Percentiles rank a stretch among this genome's conserved stretches.
Evolutionary conservation across 2,329 filamentous ascomycete species (phyloP).

Genomic region (Capronia epimyces): DNA sequence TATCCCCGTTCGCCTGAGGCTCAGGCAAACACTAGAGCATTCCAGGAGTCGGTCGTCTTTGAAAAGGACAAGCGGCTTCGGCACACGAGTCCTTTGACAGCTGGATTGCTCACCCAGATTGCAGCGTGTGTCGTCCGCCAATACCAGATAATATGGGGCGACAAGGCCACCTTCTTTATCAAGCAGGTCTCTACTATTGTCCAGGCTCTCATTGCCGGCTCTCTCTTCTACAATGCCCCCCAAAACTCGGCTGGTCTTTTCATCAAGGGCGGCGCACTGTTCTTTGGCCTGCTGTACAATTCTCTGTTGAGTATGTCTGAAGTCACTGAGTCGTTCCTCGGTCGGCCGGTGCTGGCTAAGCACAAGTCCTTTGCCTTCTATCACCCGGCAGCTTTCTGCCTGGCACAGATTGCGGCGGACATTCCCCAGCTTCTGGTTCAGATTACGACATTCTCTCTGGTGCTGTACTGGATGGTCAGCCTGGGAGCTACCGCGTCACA

Average conservation of each 20-base stretch:
- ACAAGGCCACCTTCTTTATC: slow-evolving; percentile 59
- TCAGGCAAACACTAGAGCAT: slow-evolving; percentile 48
- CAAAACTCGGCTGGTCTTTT: slow-evolving; percentile 56
- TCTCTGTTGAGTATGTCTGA: slow-evolving; percentile 60
- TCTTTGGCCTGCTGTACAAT: slow-evolving; percentile 59
- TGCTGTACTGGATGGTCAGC: slow-evolving; percentile 61
- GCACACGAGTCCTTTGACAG: slow-evolving; percentile 52
- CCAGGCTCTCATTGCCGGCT: slow-evolving; percentile 60
- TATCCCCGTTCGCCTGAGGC: slow-evolving; percentile 51
- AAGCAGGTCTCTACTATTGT: slow-evolving; percentile 54
- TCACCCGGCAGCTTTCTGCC: slow-evolving; percentile 47
- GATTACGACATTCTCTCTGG: slow-evolving; percentile 52
- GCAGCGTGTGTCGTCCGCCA: slow-evolving; percentile 53
- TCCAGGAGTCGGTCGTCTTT: slow-evolving; percentile 47
- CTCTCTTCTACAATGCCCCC: slow-evolving; percentile 61
- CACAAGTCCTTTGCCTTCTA: slow-evolving; percentile 55
- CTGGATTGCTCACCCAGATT: slow-evolving; percentile 51
- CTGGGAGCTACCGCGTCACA: slow-evolving; percentile 47
- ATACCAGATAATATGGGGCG: slow-evolving; percentile 61
- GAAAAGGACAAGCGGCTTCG: slow-evolving; percentile 55
- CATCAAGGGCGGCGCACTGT: slow-evolving; percentile 58
- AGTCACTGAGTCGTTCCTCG: slow-evolving; percentile 58
- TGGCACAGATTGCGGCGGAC: slow-evolving; percentile 45
- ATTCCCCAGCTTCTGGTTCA: slow-evolving; percentile 55
- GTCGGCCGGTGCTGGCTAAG: slow-evolving; percentile 55